phyloP scores from a whole-genome alignment of 495 filamentous ascomycete species.

The Xylaria nigripes region DNA sequence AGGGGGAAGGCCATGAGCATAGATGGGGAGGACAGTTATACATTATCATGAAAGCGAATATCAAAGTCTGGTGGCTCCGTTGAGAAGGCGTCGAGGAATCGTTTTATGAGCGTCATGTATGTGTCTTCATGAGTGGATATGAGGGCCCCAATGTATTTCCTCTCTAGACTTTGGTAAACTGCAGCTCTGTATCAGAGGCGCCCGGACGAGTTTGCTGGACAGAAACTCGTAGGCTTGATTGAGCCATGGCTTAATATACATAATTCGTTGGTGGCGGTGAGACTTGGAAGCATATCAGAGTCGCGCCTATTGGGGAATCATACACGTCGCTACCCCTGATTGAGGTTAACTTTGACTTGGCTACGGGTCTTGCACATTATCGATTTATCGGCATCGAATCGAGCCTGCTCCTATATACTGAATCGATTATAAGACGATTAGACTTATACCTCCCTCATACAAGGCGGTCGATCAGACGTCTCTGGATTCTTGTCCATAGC shows the following conservation, averaged over 20 bases:
- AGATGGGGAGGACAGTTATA: not conserved
- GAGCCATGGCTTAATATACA: not conserved
- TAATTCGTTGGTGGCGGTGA: not conserved
- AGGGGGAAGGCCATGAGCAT: constrained; percentile 1
- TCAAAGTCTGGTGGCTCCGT: not conserved
- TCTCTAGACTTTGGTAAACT: constrained; percentile 1
- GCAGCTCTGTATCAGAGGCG: not conserved
- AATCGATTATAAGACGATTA: not conserved
- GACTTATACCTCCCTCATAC: not conserved
- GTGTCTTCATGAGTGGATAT: constrained; percentile 7
- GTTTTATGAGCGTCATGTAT: not conserved
- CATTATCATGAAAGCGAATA: not conserved
- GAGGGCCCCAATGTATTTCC: not conserved
- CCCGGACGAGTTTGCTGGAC: not conserved
- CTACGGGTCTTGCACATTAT: not conserved
- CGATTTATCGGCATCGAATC: not conserved
- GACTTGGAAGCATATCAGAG: not conserved
- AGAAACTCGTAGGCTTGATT: not conserved
- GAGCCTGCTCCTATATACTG: not conserved
- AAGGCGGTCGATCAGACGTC: not conserved
- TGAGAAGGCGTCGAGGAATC: not conserved
- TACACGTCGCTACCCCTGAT: not conserved
- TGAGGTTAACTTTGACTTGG: not conserved
- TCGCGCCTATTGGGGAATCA: not conserved
- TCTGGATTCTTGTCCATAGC: not conserved